A percentile compares a stretch with the other conserved stretches of the same genome.
These are phyloP conservation scores for Pueraria montana DNA, from an alignment of 306 rosid genomes.

Conservation along the genomic window DNA sequence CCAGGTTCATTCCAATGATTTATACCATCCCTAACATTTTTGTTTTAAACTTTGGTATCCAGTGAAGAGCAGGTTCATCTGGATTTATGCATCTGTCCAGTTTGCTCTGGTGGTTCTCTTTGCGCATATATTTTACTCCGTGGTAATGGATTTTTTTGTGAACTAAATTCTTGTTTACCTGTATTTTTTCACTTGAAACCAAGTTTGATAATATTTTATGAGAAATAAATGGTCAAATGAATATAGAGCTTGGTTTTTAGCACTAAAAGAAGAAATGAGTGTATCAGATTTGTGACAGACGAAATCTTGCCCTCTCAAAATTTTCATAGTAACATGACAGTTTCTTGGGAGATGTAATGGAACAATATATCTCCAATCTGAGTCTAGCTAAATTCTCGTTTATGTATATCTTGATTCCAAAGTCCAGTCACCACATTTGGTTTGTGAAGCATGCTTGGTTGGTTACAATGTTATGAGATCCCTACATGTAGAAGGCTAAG, in stretches of 20 bases:
- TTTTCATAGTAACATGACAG: neutral
- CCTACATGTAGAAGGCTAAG: constrained; percentile 20
- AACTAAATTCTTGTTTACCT: constrained; percentile 4
- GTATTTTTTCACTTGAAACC: constrained; percentile 27
- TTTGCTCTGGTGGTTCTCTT: constrained; percentile 96
- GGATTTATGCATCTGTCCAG: constrained; percentile 92
- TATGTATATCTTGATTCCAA: constrained; percentile 26
- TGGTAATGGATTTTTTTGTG: constrained; percentile 64
- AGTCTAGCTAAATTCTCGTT: constrained; percentile 37
- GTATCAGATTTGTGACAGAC: neutral
- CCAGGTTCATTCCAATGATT: constrained; percentile 14
- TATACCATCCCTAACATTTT: constrained; percentile 35
- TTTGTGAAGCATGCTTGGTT: constrained; percentile 12
- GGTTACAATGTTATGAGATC: neutral
- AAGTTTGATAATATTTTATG: neutral
- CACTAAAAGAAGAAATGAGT: neutral
- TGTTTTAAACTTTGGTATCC: constrained; percentile 42
- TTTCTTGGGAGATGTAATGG: neutral
- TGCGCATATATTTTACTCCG: constrained; percentile 91
- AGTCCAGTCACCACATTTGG: neutral
- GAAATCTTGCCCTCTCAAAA: neutral
- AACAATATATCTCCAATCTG: constrained; percentile 4
- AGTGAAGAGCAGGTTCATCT: constrained; percentile 94
- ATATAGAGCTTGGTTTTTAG: constrained; percentile 6
- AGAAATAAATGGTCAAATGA: constrained; percentile 9